Evolutionary conservation across 2,329 filamentous ascomycete species (phyloP).

Genomic region (Hypoxylon sp.): DNA sequence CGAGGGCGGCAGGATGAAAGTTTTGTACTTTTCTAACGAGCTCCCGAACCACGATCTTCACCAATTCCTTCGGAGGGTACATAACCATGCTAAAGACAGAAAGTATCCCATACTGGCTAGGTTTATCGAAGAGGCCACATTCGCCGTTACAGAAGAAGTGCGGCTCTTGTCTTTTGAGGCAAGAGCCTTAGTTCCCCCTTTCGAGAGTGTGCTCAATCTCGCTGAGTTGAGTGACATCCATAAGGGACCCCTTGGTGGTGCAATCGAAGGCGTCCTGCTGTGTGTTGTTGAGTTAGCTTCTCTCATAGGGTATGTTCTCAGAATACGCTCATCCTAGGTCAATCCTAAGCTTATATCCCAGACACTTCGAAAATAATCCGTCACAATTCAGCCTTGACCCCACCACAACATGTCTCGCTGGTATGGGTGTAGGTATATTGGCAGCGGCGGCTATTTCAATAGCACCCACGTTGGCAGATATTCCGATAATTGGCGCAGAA

Average conservation of each 20-base stretch:
- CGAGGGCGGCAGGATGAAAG: neutral
- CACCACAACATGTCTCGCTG: slow-evolving; percentile 47
- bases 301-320: slow-evolving; percentile 53
- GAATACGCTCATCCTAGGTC: no score
- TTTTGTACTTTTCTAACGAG: slow-evolving; percentile 56
- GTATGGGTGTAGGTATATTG: slow-evolving; percentile 56
- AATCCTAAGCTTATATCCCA: no score
- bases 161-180: slow-evolving; percentile 42
- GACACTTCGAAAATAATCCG: slow-evolving; percentile 44
- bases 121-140: slow-evolving; percentile 53
- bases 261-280: slow-evolving; percentile 57
- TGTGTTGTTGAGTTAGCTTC: slow-evolving; percentile 51
- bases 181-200: slow-evolving; percentile 46
- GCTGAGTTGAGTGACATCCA: slow-evolving; percentile 49
- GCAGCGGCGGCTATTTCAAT: slow-evolving; percentile 53
- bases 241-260: slow-evolving; percentile 51
- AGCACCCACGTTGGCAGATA: slow-evolving; percentile 49
- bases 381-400: slow-evolving; percentile 38
- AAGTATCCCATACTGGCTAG: slow-evolving; percentile 48
- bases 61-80: slow-evolving; percentile 51
- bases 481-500: slow-evolving; percentile 53
- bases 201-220: slow-evolving; percentile 50
- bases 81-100: slow-evolving; percentile 51
- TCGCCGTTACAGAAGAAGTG: slow-evolving; percentile 52
- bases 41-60: slow-evolving; percentile 56